Conservation (phyloP, 169 alveolate genomes). For the Plasmodium reichenowi region DNA sequence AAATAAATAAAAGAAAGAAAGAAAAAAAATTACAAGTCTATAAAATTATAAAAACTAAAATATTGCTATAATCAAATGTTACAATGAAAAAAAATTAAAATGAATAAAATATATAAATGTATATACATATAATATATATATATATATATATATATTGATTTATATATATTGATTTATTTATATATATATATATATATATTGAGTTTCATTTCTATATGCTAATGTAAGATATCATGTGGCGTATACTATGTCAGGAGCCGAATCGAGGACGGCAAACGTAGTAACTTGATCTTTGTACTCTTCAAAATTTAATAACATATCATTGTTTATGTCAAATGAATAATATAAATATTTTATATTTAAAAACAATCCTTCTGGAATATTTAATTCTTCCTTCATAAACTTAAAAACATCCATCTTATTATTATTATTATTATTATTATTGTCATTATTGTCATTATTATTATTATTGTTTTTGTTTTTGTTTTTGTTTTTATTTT, state of each 20-base stretch:
- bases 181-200: no score
- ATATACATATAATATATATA: no score
- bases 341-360: constrained; percentile 9
- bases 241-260: constrained; percentile 31
- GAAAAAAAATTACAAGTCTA: no score
- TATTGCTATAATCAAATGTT: no score
- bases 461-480: neutral
- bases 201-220: no score
- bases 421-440: no score
- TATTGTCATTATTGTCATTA: neutral
- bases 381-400: constrained; percentile 17
- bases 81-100: no score
- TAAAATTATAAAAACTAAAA: no score
- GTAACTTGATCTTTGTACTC: constrained; percentile 41
- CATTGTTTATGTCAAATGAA: constrained; percentile 42
- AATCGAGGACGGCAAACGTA: constrained; percentile 21
- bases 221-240: neutral
- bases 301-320: constrained; percentile 20
- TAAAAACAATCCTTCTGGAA: constrained; percentile 1
- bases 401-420: constrained; percentile 14
- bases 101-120: no score
- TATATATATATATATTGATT: no score
- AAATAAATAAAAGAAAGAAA: no score
- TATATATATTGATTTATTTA: no score
- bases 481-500: neutral